phyloP scores from a whole-genome alignment of 306 rosid genomes.

The Pyrus betulifolia region DNA sequence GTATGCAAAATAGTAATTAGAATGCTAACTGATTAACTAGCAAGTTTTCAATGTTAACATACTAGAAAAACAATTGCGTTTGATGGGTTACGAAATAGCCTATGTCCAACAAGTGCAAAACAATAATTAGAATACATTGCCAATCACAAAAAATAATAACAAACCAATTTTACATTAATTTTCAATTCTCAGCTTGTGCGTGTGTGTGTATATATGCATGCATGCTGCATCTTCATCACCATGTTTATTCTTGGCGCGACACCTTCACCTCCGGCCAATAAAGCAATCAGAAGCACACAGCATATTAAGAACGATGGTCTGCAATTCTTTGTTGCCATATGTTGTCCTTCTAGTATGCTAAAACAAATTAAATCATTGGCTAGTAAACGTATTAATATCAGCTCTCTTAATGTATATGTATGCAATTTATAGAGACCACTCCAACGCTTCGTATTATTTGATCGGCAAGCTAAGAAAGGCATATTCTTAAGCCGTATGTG shows the following conservation, averaged over 20 bases:
- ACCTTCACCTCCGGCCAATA: constrained; percentile 31
- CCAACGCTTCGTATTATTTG: constrained; percentile 34
- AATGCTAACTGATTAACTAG: not conserved
- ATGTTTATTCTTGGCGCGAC: constrained; percentile 19
- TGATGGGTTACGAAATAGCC: not conserved
- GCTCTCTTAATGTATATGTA: no score
- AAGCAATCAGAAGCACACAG: constrained; percentile 28
- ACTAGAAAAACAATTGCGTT: not conserved
- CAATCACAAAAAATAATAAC: no score
- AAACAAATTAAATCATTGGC: constrained; percentile 3
- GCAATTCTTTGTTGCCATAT: constrained; percentile 11
- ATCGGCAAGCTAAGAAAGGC: constrained; percentile 39
- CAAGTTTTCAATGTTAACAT: not conserved
- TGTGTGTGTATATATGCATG: not conserved
- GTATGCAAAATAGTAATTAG: not conserved
- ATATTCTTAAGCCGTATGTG: constrained; percentile 9
- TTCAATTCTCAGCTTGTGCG: not conserved
- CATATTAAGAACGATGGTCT: constrained; percentile 8
- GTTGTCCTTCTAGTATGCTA: not conserved
- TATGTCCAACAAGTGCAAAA: not conserved
- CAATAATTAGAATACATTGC: not conserved
- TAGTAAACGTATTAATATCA: not conserved
- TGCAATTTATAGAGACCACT: not conserved
- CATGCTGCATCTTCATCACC: constrained; percentile 14
- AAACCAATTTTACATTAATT: not conserved